These are phyloP conservation scores for Lachancea quebecensis DNA, from an alignment of 805 yeast species.

Conservation along the genomic window DNA sequence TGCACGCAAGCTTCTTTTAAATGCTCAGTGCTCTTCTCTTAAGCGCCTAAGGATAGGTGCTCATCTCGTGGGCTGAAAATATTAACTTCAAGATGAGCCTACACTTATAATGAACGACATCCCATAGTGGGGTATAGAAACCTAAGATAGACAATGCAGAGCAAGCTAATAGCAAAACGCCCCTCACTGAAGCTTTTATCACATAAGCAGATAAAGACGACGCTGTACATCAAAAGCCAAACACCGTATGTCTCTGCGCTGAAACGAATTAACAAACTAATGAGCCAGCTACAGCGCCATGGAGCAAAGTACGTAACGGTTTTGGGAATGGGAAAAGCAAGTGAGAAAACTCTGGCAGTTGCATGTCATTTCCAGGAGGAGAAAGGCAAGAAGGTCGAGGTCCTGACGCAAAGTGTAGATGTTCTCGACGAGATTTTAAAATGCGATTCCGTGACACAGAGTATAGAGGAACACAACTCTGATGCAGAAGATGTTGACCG, in stretches of 20 bases:
- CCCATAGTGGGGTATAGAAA: too few species aligned
- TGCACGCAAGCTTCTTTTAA: too few species aligned
- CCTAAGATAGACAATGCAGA: background rate
- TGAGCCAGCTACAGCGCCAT: slow-evolving; percentile 41
- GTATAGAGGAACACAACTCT: slow-evolving; percentile 21
- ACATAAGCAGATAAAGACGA: slow-evolving; percentile 40
- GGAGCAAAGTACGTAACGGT: slow-evolving; percentile 45
- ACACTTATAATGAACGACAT: too few species aligned
- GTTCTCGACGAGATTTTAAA: slow-evolving; percentile 63
- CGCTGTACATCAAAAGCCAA: slow-evolving; percentile 49
- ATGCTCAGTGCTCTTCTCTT: too few species aligned
- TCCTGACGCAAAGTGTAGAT: slow-evolving; percentile 55
- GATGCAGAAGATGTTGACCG: slow-evolving; percentile 26
- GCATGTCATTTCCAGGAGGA: slow-evolving; percentile 53
- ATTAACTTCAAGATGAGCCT: background rate
- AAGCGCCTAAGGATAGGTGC: background rate
- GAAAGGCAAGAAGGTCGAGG: slow-evolving; percentile 46
- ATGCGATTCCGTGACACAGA: slow-evolving; percentile 8
- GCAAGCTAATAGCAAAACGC: slow-evolving; percentile 13
- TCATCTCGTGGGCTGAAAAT: background rate
- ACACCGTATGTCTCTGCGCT: slow-evolving; percentile 73
- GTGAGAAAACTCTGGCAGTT: slow-evolving; percentile 54
- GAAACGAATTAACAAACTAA: slow-evolving; percentile 51
- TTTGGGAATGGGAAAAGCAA: slow-evolving; percentile 71
- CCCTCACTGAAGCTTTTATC: slow-evolving; percentile 30